phyloP scores from a whole-genome alignment of 768 basidiomycete genomes.

The Dacryopinax spathularia region DNA sequence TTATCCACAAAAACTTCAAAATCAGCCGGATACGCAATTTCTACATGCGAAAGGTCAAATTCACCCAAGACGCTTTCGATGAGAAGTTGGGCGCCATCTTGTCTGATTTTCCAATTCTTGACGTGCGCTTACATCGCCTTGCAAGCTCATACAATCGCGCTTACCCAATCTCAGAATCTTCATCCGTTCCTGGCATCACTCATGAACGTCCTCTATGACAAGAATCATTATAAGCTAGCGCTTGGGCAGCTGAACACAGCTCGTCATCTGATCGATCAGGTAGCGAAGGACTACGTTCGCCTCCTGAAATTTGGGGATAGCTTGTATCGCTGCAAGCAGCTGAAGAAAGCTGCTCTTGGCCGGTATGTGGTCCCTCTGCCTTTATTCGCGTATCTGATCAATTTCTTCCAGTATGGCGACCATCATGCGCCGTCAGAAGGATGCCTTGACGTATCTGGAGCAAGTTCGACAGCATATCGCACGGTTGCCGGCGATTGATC shows the following conservation, averaged over 20 bases:
- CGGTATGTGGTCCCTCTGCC: conserved; percentile 42
- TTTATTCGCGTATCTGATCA: background rate
- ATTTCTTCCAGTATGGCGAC: conserved; percentile 74
- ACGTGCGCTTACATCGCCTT: conserved; percentile 40
- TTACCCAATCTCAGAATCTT: conserved; percentile 43
- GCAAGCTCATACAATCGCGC: background rate
- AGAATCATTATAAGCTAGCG: conserved; percentile 98
- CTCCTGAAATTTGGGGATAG: conserved; percentile 96
- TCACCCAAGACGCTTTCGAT: conserved; percentile 91
- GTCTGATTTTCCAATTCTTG: conserved; percentile 92
- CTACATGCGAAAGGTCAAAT: conserved; percentile 99
- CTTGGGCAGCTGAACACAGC: conserved; percentile 93
- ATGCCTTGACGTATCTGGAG: conserved; percentile 93
- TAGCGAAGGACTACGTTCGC: conserved; percentile 93
- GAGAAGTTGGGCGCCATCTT: conserved; percentile 89
- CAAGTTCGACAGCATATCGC: conserved; percentile 99
- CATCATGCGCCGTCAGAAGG: conserved; percentile 96
- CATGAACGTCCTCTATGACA: conserved; percentile 98
- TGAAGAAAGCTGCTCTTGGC: conserved; percentile 93
- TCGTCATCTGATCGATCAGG: conserved; percentile 88
- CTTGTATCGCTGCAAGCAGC: conserved; percentile 94
- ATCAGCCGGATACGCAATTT: conserved; percentile 96
- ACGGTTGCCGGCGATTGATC: conserved; percentile 94
- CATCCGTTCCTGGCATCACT: conserved; percentile 93
- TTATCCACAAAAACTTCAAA: conserved; percentile 99